Evolutionary conservation across 805 yeast genomes (phyloP).

Genomic region (Pichia insulana): DNA sequence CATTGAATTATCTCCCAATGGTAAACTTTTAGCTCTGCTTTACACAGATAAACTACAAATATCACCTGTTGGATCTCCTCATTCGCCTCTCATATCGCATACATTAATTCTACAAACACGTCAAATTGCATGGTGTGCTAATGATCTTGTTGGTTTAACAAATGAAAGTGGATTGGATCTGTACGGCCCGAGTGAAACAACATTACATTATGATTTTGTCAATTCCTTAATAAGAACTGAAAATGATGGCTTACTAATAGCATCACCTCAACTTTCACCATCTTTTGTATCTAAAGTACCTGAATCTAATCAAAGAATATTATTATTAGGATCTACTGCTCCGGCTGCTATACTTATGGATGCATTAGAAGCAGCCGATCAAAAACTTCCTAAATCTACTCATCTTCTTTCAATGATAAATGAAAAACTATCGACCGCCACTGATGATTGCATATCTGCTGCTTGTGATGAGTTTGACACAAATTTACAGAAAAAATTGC

Average conservation of each 20-base stretch:
- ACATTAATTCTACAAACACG: not conserved
- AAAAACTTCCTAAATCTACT: slow-evolving; percentile 72
- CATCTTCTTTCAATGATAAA: slow-evolving; percentile 57
- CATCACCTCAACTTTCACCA: not conserved
- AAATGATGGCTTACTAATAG: not conserved
- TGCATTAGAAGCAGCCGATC: slow-evolving; percentile 57
- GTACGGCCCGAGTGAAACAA: slow-evolving; percentile 60
- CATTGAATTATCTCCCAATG: not conserved
- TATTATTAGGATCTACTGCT: slow-evolving; percentile 74
- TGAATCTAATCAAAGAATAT: slow-evolving; percentile 47
- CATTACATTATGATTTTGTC: slow-evolving; percentile 44
- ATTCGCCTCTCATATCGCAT: not conserved
- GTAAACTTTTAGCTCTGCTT: not conserved
- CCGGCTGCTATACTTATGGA: slow-evolving; percentile 79
- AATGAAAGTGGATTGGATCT: slow-evolving; percentile 55
- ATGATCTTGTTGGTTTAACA: slow-evolving; percentile 64
- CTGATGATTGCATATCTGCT: slow-evolving; percentile 62
- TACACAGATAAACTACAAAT: not conserved
- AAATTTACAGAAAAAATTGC: slow-evolving; percentile 67
- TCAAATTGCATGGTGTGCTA: slow-evolving; percentile 71
- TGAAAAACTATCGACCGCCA: slow-evolving; percentile 45
- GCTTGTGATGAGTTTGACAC: slow-evolving; percentile 72
- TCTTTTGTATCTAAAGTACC: slow-evolving; percentile 58
- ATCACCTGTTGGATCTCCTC: not conserved
- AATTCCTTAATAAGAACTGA: slow-evolving; percentile 37